Base-by-base conservation (phyloP, 2,329 filamentous ascomycete genomes). In the Curvularia sp. region DNA sequence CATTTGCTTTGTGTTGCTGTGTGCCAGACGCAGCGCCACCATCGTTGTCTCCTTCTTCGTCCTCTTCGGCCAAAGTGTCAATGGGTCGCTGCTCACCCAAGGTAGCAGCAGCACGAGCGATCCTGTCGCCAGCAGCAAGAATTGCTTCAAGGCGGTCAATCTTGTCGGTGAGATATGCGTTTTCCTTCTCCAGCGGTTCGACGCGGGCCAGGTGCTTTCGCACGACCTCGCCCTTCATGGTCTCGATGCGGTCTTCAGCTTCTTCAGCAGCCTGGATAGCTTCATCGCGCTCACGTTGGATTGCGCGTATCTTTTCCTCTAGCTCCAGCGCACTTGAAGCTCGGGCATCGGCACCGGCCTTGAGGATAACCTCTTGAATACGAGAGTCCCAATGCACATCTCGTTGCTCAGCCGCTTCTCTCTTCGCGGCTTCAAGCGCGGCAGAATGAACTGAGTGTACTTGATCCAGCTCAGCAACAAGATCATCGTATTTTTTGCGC, bases 201-300 rank as follows among this genome's bases (percentile, higher is more conserved):
- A 77, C 66, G 10, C 65, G 65, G 9, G 74, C 74, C 5, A 77
- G 57, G 46, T 77, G 73, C 55, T 76, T 76, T 15, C 69, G 51
- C 12, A 77, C 74, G 0, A 77, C 74, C 30, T 76, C 69, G 28
- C 60, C 69, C 47, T 77, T 77, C 68, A 77, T 74, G 3, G 60
- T 67, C 52, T 77, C 74, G 38, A 77, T 74, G 15, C 67, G 60
- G 48, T 71, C 69, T 53, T 75, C 66, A 8, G 73, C 72, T n/a
- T 73, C 69, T 19, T 69, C 52, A 0, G 63, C 60, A 13, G 68
- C 64, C 36, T 41, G 46, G 49, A 66, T 48, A 39, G 67, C 72
- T 53, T 67, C 47, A 10, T 66, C 62, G 34, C 66, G 71, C 43
- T 71, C 63, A 41, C 57, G 45, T 28, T 70, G 53, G 18, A 67